Evolutionary conservation across 2,329 filamentous ascomycete species (phyloP), one percentile per base, ranked within the genome.

Genomic region (Talaromyces atroroseus): DNA sequence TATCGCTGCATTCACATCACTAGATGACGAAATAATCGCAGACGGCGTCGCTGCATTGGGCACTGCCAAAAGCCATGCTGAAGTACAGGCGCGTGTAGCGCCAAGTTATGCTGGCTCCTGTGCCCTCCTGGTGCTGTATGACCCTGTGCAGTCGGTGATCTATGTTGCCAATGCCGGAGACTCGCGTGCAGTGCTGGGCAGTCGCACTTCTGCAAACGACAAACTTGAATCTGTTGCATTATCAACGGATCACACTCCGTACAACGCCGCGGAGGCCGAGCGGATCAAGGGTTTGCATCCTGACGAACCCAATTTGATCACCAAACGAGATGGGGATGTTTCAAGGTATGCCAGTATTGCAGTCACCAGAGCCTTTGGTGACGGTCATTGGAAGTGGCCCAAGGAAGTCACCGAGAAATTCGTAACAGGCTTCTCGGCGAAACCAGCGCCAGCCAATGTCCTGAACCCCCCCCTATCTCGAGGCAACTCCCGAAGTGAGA

Each of bases 401-500:
- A 65, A 78, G 16, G 74, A 78, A 2, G 68, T 80, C 55, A 66
- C 71, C 32, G n/a, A n/a, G n/a, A 67, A 74, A 32, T 40, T 11
- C 16, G 36, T 18, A 40, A 18, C n/a, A 3, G 36, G 8, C n/a
- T 40, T n/a, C 16, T 24, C 45, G 2, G 45, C 18, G 2, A 48
- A 48, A 32, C 45, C 23, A 18, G 2, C 21, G 6, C 10, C 45
- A 23, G 18, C 21, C 11, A n/a, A 32, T 32, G n/a, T n/a, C n/a
- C n/a, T n/a, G n/a, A 32, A 81, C 83, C 0, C 86, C 84, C 2
- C 86, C 86, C 0, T 89, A 89, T 68, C 70, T 89, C 62, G 88
- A 82, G 0, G 86, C 86, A 1, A 79, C 84, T 63, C 86, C 86
- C 0, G 83, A 83, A 29, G 74, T 89, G 21, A 84, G 79, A 2